These are phyloP conservation scores for Evansstolkia leycettana DNA, from an alignment of 495 filamentous ascomycete genomes.

Conservation along the genomic window DNA sequence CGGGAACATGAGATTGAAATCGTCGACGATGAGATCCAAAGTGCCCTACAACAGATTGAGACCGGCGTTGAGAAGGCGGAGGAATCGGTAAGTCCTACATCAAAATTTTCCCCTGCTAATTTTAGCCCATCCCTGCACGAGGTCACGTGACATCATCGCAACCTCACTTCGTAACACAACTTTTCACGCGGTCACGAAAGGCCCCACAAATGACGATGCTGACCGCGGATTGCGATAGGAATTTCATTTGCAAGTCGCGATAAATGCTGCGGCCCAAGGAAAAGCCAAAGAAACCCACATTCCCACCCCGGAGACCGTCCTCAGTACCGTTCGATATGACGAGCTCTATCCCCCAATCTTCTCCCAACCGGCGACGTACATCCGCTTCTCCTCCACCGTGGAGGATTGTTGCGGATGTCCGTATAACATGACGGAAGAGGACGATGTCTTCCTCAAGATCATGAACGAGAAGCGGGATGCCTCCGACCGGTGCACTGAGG, in stretches of 20 bases:
- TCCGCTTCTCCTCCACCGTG: conserved; percentile 94
- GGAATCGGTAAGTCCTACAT: conserved; percentile 87
- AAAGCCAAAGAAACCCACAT: conserved; percentile 67
- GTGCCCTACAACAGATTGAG: conserved; percentile 66
- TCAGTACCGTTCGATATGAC: conserved; percentile 70
- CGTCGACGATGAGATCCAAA: conserved; percentile 54
- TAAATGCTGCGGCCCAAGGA: conserved; percentile 63
- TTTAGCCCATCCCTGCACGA: conserved; percentile 26
- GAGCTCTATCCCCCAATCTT: conserved; percentile 70
- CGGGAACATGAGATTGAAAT: conserved; percentile 80
- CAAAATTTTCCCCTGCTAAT: conserved; percentile 26
- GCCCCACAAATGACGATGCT: conserved; percentile 10
- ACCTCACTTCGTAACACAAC: conserved; percentile 16
- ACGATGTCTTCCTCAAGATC: conserved; percentile 70
- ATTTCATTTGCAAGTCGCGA: conserved; percentile 93
- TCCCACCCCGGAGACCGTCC: conserved; percentile 73
- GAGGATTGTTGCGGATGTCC: conserved; percentile 80
- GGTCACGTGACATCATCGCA: conserved; percentile 42
- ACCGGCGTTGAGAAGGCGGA: conserved; percentile 94
- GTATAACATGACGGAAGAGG: conserved; percentile 88
- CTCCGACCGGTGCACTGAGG: conserved; percentile 59
- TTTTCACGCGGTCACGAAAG: conserved; percentile 12
- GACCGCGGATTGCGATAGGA: conserved; percentile 46
- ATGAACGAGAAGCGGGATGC: conserved; percentile 66
- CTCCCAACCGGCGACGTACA: conserved; percentile 79